A percentile compares a stretch with the other conserved stretches of the same genome.
Conservation (phyloP, 1,284 basidiomycete genomes). For the Bothia castanella region DNA sequence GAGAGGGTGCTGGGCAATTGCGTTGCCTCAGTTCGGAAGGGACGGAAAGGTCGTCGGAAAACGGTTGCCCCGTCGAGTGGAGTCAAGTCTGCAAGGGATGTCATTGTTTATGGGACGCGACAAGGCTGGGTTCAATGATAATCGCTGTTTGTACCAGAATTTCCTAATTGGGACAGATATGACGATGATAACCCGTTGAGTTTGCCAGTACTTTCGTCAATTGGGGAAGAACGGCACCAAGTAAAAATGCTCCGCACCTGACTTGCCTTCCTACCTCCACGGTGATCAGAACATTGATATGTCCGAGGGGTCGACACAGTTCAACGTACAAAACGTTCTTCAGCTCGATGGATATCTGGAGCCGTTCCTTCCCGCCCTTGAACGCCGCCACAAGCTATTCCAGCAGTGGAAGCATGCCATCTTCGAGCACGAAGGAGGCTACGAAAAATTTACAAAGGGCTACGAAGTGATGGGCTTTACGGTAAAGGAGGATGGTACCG, state of each 20-base stretch:
- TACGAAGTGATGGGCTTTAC: conserved; percentile 87
- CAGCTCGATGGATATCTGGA: conserved; percentile 72
- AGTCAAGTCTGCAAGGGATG: conserved; percentile 29
- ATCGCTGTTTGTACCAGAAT: not conserved
- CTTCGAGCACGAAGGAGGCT: conserved; percentile 77
- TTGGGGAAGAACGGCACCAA: conserved; percentile 7
- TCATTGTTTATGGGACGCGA: conserved; percentile 26
- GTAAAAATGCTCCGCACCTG: conserved; percentile 8
- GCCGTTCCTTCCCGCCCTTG: conserved; percentile 69
- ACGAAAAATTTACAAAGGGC: conserved; percentile 84
- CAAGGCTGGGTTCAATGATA: conserved; percentile 29
- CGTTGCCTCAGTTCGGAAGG: conserved; percentile 16
- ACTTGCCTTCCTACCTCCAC: conserved; percentile 1
- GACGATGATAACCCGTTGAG: not conserved
- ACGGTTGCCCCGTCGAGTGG: conserved; percentile 16
- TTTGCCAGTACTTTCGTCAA: conserved; percentile 3
- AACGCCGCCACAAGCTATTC: conserved; percentile 69
- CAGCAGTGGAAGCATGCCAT: conserved; percentile 74
- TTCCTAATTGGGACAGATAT: conserved; percentile 17
- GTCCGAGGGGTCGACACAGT: conserved; percentile 38
- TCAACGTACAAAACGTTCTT: conserved; percentile 56
- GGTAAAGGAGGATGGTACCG: conserved; percentile 61
- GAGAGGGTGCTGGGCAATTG: conserved; percentile 29
- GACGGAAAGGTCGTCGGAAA: conserved; percentile 27
- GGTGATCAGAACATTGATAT: conserved; percentile 12